Evolutionary conservation across 2,329 filamentous ascomycete species (phyloP).

Genomic region (Fusarium protoensiforme): DNA sequence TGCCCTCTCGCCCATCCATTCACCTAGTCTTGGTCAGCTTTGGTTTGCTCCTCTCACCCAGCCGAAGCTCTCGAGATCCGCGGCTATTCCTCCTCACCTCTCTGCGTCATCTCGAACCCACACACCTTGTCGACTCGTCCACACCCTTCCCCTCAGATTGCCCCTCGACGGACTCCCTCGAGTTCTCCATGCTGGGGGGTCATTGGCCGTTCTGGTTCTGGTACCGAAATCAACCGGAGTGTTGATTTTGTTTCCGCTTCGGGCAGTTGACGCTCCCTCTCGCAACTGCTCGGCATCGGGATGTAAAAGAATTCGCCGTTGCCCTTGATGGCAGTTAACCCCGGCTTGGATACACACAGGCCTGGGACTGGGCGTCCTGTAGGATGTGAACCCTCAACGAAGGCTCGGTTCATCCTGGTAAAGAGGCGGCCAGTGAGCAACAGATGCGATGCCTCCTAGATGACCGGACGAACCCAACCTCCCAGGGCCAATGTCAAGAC

Average conservation of each 20-base stretch:
- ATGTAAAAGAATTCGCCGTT: not conserved
- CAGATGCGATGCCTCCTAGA: not conserved
- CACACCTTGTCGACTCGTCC: not conserved
- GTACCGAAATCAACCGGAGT: not conserved
- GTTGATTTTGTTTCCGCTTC: not conserved
- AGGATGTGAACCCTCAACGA: not conserved
- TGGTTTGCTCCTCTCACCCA: slow-evolving; percentile 30
- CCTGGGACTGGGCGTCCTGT: not conserved
- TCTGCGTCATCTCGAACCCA: slow-evolving; percentile 20
- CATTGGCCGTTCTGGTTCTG: not conserved
- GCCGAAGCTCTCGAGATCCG: slow-evolving; percentile 29
- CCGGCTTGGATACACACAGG: not conserved
- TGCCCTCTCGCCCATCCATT: not conserved
- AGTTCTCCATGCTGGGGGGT: not conserved
- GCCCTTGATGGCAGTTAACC: not conserved
- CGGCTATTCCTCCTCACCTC: slow-evolving; percentile 34
- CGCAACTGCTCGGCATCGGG: not conserved
- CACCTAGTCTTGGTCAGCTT: not conserved
- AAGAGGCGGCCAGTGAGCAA: not conserved
- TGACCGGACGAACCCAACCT: not conserved
- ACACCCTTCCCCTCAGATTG: slow-evolving; percentile 11
- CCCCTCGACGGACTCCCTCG: not conserved
- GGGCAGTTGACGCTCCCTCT: not conserved
- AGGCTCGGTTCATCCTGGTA: not conserved
- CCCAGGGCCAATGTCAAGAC: not conserved